These are phyloP conservation scores for Annona cherimola DNA, from an alignment of 164 flowering plant species.

Conservation along the genomic window DNA sequence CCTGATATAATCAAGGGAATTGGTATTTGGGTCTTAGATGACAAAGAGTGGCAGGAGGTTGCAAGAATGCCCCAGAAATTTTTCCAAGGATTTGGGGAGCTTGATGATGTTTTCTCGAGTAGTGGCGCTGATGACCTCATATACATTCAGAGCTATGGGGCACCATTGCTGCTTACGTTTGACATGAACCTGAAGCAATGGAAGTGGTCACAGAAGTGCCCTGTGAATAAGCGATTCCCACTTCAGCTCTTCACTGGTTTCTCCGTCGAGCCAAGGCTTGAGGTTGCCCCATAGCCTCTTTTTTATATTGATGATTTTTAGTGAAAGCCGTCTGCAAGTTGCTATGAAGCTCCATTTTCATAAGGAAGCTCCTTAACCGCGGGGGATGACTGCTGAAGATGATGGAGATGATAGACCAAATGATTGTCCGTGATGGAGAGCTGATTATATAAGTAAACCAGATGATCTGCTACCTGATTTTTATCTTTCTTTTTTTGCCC, in stretches of 20 bases:
- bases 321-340: not conserved
- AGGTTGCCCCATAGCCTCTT: slow-evolving; percentile 41
- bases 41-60: slow-evolving; percentile 73
- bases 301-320: not conserved
- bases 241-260: slow-evolving; percentile 91
- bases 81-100: slow-evolving; percentile 93
- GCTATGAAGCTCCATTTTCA: not conserved
- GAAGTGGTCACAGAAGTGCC: slow-evolving; percentile 92
- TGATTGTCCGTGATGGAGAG: not conserved
- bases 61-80: slow-evolving; percentile 77
- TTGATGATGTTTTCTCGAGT: slow-evolving; percentile 88
- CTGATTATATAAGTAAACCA: not conserved
- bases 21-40: slow-evolving; percentile 71
- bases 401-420: too few species aligned
- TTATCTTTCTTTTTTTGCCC: too few species aligned
- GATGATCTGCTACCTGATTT: not conserved
- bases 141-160: slow-evolving; percentile 89
- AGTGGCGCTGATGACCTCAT: slow-evolving; percentile 68
- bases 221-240: slow-evolving; percentile 76
- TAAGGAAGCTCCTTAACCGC: not conserved
- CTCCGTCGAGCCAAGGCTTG: slow-evolving; percentile 89
- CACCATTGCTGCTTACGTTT: slow-evolving; percentile 67
- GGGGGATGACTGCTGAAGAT: not conserved
- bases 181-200: slow-evolving; percentile 63
- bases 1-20: slow-evolving; percentile 87